Evolutionary conservation across 768 basidiomycete species (phyloP), one percentile per base, ranked within the genome.

Genomic region (Phlegmacium glaucopus): DNA sequence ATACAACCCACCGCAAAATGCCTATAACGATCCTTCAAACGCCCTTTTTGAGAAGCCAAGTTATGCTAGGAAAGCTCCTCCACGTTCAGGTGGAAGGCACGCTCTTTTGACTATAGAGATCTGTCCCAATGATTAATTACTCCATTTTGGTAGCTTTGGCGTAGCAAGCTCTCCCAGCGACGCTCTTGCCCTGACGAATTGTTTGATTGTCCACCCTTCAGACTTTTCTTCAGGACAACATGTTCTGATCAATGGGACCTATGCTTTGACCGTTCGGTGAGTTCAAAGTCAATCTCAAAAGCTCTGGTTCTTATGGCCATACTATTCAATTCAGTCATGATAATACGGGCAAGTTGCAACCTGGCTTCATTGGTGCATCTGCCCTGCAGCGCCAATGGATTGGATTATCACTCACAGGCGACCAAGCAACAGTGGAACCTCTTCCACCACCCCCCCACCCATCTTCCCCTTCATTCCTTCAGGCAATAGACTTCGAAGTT

Each of bases 361-460:
- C 82, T 1, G 87, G 90, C 3, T 67, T 71, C 2, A 75, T 98
- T 25, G 93, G 87, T n/a, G 82, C 84, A 6, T 86, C 88, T 25
- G 75, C 80, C 17, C 68, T 82, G 49, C 90, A 93, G 49, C 80
- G 96, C 9, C 83, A 90, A 69, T 99, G 93, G 93, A 87, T 94
- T 36, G 85, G 85, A 5, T 75, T 97, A 6, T 92, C 92, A 12
- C 66, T 87, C 34, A 65, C 73, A 2, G 92, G 92, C 0, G 94
- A 96, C 61, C 60, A 72, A 11, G 86, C 90, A 44, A 77, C 84
- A 12, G 75, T 95, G 32, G 83, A 87, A 46, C 65, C 78, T 2
- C 74, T 90, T 16, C 72, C 79, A 12, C 62, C 76, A 6, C 72
- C 79, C 26, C 77, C 79, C 0, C 71, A 76, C 42, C 72, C 73